A percentile compares a stretch with the other conserved stretches of the same genome.
Conservation (phyloP, 306 rosid species). For the Pterocarpus macrocarpus region DNA sequence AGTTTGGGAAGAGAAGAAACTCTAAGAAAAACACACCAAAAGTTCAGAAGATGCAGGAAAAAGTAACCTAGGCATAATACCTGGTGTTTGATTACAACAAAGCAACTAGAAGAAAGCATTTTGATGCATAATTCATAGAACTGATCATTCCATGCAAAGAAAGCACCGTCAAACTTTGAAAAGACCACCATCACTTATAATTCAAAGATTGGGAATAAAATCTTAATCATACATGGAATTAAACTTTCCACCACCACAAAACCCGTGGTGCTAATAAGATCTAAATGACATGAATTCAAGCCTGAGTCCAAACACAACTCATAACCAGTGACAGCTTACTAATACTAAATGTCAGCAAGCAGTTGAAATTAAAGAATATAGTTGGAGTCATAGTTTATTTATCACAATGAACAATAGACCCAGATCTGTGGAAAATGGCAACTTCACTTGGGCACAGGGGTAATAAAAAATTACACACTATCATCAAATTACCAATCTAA, state of each 20-base stretch:
- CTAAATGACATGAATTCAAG: slow-evolving; percentile 27
- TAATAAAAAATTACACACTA: background rate
- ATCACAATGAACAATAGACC: slow-evolving; percentile 5
- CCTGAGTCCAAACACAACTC: background rate
- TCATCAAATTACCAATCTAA: background rate
- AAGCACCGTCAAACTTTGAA: background rate
- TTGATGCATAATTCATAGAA: slow-evolving; percentile 6
- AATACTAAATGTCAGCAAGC: slow-evolving; percentile 1
- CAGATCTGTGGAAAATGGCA: background rate
- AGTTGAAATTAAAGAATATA: background rate
- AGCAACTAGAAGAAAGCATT: slow-evolving; percentile 26
- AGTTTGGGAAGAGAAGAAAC: background rate
- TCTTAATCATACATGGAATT: background rate
- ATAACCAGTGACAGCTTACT: background rate
- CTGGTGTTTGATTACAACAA: slow-evolving; percentile 6
- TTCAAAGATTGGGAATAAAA: slow-evolving; percentile 3
- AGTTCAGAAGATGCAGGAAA: background rate
- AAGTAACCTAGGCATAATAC: background rate
- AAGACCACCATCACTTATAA: background rate
- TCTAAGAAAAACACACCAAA: background rate
- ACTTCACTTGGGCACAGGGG: background rate
- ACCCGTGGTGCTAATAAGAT: background rate
- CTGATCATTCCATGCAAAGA: background rate
- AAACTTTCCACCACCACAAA: slow-evolving; percentile 1
- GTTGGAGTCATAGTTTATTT: background rate